phyloP scores from a whole-genome alignment of 1,284 basidiomycete species.

The Ganoderma resinaceum region DNA sequence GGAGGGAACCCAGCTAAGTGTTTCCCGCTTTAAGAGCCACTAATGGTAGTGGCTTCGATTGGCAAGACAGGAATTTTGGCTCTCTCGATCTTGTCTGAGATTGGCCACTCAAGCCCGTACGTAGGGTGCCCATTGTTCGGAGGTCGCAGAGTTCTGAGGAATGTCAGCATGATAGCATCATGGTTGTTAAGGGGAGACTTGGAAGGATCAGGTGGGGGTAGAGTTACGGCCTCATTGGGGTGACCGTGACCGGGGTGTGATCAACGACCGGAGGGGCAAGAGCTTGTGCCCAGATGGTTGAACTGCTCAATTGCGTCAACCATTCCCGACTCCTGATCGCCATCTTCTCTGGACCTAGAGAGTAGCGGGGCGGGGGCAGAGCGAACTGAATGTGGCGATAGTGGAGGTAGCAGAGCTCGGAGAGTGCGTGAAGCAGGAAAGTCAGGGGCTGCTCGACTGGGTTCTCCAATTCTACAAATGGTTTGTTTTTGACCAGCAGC shows the following conservation, averaged over 20 bases:
- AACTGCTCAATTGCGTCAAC: too few relatives aligned
- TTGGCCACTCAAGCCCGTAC: neutral
- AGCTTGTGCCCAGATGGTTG: neutral
- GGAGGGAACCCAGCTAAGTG: neutral
- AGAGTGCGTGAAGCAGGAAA: neutral
- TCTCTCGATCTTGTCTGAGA: neutral
- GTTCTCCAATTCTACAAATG: neutral
- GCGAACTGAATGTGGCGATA: neutral
- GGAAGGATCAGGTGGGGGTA: neutral
- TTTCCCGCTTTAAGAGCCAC: neutral
- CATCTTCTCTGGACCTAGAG: too few relatives aligned
- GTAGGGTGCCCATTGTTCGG: neutral
- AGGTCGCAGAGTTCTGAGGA: neutral
- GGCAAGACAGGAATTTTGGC: neutral
- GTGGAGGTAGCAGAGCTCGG: neutral
- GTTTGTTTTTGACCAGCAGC: neutral
- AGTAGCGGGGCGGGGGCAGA: neutral
- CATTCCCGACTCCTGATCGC: too few relatives aligned
- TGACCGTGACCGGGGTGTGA: neutral
- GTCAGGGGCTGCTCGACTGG: neutral
- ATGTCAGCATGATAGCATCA: neutral
- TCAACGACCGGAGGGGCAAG: neutral
- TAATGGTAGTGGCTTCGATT: too few relatives aligned
- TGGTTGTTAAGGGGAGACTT: neutral
- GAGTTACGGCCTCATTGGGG: too few relatives aligned